These are phyloP conservation scores for Vigna radiata DNA, from an alignment of 306 rosid species.

Conservation along the genomic window DNA sequence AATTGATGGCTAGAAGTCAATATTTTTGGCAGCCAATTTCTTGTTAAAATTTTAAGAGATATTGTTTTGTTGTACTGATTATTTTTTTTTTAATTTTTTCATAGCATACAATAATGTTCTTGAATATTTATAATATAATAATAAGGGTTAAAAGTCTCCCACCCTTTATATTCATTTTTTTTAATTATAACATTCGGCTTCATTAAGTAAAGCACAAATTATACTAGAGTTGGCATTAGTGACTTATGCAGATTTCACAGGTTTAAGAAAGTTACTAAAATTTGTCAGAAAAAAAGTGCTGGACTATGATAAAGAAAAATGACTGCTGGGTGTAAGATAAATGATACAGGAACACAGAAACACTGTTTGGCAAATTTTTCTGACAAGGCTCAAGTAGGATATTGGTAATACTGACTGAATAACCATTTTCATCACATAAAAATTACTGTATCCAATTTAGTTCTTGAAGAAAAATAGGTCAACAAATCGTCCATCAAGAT, in stretches of 20 bases:
- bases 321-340: background rate
- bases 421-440: too few species aligned
- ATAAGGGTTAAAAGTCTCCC: background rate
- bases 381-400: background rate
- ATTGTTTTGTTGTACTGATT: constrained; percentile 9
- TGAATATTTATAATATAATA: background rate
- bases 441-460: too few species aligned
- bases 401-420: too few species aligned
- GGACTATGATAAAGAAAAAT: background rate
- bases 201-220: background rate
- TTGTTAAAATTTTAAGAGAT: constrained; percentile 32
- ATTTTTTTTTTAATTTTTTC: background rate
- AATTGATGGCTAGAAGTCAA: background rate
- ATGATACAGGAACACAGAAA: background rate
- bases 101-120: constrained; percentile 15
- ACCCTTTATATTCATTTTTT: background rate
- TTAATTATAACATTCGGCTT: background rate
- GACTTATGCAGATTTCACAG: background rate
- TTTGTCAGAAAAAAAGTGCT: background rate
- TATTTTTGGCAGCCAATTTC: constrained; percentile 19
- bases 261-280: background rate
- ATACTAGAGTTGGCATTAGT: background rate
- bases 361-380: background rate
- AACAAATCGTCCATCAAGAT: too few species aligned
- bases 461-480: too few species aligned